Evolutionary conservation across 225 moss, liverwort and hornwort species (phyloP), one percentile per base, ranked within the genome.

Genomic region (Climacium dendroides): DNA sequence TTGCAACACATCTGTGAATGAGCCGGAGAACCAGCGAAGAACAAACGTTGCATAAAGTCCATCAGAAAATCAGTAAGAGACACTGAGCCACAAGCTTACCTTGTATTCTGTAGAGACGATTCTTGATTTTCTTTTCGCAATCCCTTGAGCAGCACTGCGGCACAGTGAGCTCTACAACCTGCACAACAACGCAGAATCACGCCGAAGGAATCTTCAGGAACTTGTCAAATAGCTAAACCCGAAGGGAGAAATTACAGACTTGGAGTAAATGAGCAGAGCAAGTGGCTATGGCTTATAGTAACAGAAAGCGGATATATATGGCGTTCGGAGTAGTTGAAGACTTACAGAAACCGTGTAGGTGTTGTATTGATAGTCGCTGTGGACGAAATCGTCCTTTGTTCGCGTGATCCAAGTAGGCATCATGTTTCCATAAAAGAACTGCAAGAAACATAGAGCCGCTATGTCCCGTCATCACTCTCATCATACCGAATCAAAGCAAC

Each of bases 331-430:
- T 39, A 76, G 35, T 83, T 52, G 41, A 65, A 67, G 54, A 66
- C 87, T 82, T 78, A 92, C 89, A 73, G 72, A 32, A 48, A 90
- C 90, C 74, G 48, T 65, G 85, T 87, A 82, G 82, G 82, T 85
- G 32, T 39, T 78, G 79, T 37, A 82, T 63, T 90, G 89, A 53
- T 47, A 86, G 78, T 76, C 78, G 39, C 83, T 37, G 50, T 83
- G 26, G 7, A 87, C 67, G 8, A 35, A 78, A 72, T 88, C 89
- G 11, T 78, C 20, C 25, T 45, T 70, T 8, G 50, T 7, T n/a
- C 87, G 85, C 64, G 86, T 88, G 81, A 90, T 89, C 87, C 92
- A 90, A 81, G 87, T 87, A 57, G 89, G 90, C 74, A 61, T 19
- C 35, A 84, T 78, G 71, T 87, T 87, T 76, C 90, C 89, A 60